Evolutionary conservation across 345 rosid genomes (phyloP).

Genomic region (Boechera retrofracta): DNA sequence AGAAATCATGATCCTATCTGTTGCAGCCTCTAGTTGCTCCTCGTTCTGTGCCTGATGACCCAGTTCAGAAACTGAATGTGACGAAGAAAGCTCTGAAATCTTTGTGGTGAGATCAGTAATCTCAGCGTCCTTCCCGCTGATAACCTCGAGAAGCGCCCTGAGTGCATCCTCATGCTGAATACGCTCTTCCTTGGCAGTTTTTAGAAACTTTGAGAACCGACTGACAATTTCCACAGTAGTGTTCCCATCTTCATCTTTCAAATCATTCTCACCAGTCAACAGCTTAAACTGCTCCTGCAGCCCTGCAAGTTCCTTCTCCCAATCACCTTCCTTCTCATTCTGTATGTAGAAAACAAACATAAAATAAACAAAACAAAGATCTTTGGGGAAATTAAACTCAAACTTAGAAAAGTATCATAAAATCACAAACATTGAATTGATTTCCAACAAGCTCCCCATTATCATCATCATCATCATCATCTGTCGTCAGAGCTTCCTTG

Average conservation of each 20-base stretch:
- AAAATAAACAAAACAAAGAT: conserved; percentile 19
- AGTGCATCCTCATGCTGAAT: conserved; percentile 51
- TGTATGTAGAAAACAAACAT: conserved; percentile 43
- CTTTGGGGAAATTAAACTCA: background rate
- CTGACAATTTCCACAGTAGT: conserved; percentile 47
- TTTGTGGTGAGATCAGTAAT: conserved; percentile 65
- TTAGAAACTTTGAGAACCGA: conserved; percentile 57
- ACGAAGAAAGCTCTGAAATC: conserved; percentile 52
- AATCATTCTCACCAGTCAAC: conserved; percentile 42
- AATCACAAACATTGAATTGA: conserved; percentile 51
- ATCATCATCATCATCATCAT: conserved; percentile 43
- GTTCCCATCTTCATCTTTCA: conserved; percentile 42
- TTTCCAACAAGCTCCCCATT: conserved; percentile 42
- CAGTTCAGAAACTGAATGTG: conserved; percentile 28
- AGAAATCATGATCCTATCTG: conserved; percentile 67
- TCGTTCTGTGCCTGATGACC: conserved; percentile 41
- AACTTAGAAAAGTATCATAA: background rate
- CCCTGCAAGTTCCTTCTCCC: conserved; percentile 50
- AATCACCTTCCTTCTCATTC: conserved; percentile 57
- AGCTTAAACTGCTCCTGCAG: conserved; percentile 55
- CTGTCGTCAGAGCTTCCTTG: conserved; percentile 53
- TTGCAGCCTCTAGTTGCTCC: conserved; percentile 55
- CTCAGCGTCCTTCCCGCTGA: conserved; percentile 55
- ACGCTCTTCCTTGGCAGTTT: conserved; percentile 52
- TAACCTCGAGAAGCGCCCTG: conserved; percentile 50